phyloP scores from a whole-genome alignment of 208 protist genomes.

The Trypanosoma theileri region DNA sequence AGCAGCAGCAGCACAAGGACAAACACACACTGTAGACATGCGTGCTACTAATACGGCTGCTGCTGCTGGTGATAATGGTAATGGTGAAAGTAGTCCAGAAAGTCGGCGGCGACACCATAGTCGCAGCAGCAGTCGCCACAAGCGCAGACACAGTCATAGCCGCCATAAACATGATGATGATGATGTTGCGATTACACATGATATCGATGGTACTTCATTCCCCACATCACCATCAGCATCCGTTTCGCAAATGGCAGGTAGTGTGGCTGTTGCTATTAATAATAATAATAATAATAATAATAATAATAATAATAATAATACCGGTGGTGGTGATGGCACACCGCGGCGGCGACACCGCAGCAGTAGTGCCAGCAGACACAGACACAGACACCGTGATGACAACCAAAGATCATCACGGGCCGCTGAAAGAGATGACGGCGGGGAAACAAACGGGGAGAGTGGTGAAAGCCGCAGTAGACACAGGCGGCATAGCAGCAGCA shows the following conservation, averaged over 20 bases:
- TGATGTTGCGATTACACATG: background rate
- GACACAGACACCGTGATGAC: conserved; percentile 16
- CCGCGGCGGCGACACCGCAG: conserved; percentile 20
- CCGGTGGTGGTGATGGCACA: background rate
- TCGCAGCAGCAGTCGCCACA: background rate
- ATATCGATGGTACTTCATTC: background rate
- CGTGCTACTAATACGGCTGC: background rate
- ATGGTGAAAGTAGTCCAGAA: no score
- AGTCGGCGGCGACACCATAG: background rate
- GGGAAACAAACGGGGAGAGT: background rate
- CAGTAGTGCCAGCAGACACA: conserved; percentile 7
- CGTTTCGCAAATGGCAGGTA: background rate
- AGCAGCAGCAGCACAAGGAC: no score
- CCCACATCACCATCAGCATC: background rate
- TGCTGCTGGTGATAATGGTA: background rate
- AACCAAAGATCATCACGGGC: background rate
- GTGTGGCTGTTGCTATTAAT: background rate
- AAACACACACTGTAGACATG: no score
- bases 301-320: background rate
- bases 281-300: background rate
- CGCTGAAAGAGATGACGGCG: background rate
- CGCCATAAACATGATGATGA: background rate
- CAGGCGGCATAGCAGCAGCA: conserved; percentile 17
- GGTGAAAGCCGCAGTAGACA: conserved; percentile 9
- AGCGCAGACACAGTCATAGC: background rate